A percentile compares a stretch with the other conserved stretches of the same genome.
phyloP scores from a whole-genome alignment of 2,329 filamentous ascomycete genomes.

The Emericellopsis atlantica region DNA sequence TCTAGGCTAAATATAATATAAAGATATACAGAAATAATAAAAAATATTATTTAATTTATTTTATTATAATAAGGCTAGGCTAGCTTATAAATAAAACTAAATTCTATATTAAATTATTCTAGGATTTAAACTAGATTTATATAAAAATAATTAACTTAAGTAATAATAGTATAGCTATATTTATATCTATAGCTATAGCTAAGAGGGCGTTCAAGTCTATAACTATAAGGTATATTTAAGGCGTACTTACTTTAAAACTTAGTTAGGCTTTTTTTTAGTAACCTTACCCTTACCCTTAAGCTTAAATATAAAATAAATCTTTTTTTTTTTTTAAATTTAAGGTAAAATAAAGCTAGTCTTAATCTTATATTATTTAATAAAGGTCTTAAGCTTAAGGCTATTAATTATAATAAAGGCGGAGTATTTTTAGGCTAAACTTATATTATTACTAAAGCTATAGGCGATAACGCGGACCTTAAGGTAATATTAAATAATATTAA shows the following conservation, averaged over 20 bases:
- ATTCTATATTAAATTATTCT: not conserved
- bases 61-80: not conserved
- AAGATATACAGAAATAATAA: too few relatives aligned
- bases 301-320: not conserved
- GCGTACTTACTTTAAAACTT: not conserved
- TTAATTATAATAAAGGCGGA: too few relatives aligned
- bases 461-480: not conserved
- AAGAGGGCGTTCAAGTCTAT: not conserved
- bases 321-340: not conserved
- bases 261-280: not conserved
- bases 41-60: not conserved
- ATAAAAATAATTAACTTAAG: too few relatives aligned
- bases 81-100: not conserved
- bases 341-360: not conserved
- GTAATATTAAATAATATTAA: not conserved
- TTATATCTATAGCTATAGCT: not conserved
- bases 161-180: not conserved
- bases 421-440: not conserved
- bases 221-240: not conserved
- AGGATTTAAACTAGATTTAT: not conserved
- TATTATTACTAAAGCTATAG: too few relatives aligned
- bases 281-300: too few relatives aligned
- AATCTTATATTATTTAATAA: not conserved
- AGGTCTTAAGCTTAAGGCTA: not conserved
- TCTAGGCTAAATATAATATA: too few relatives aligned